phyloP scores from a whole-genome alignment of 2,329 filamentous ascomycete species.

The Penicillium sp. region DNA sequence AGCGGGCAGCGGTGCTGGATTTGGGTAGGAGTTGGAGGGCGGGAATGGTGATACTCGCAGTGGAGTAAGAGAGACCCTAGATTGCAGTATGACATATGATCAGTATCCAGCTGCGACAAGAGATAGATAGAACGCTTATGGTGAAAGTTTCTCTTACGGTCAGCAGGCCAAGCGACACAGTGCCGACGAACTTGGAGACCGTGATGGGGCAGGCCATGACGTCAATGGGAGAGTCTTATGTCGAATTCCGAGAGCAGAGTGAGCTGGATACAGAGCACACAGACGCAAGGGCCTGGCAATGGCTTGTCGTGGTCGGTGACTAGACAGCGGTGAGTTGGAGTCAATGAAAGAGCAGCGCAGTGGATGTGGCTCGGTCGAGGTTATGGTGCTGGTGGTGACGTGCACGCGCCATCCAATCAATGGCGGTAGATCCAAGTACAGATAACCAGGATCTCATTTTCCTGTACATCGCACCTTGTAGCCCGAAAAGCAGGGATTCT shows the following conservation, averaged over 20 bases:
- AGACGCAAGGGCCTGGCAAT: too few relatives aligned
- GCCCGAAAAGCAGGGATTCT: too few relatives aligned
- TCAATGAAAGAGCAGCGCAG: too few relatives aligned
- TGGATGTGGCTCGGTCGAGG: neutral
- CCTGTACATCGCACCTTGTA: too few relatives aligned
- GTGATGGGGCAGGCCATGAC: conserved; percentile 66
- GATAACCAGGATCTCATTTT: too few relatives aligned
- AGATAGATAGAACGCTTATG: neutral
- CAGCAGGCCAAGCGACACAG: conserved; percentile 77
- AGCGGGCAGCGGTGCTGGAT: conserved; percentile 62
- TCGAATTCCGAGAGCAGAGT: too few relatives aligned
- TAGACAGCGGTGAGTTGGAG: too few relatives aligned
- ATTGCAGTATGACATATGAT: conserved; percentile 1
- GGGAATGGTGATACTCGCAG: conserved; percentile 71
- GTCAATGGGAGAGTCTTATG: neutral
- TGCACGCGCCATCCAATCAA: conserved; percentile 14
- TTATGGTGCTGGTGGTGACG: conserved; percentile 8
- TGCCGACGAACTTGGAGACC: conserved; percentile 86
- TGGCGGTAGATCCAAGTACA: neutral
- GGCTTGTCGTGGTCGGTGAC: too few relatives aligned
- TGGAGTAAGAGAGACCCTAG: conserved; percentile 82
- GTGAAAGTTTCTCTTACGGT: conserved; percentile 58
- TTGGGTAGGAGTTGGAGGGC: conserved; percentile 75
- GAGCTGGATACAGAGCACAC: too few relatives aligned
- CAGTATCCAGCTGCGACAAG: conserved; percentile 2